Evolutionary conservation across 257 asterid species (phyloP), one percentile per base, ranked within the genome.

Genomic region (Lantana camara): DNA sequence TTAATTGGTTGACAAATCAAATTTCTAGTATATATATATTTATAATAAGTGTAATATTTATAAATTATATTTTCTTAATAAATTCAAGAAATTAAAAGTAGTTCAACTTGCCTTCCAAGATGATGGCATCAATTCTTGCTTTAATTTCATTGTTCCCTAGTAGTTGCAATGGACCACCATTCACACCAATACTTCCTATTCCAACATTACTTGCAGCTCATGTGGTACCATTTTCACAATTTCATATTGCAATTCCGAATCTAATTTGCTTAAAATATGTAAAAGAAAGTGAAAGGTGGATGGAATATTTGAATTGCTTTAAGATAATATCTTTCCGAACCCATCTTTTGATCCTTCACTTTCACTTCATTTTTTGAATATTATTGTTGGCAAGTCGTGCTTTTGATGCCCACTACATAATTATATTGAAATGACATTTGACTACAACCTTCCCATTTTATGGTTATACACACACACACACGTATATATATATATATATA

Each of bases 301-400:
- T 15, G 35, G 47, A 62, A 61, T 42, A 62, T 62, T 60, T 60
- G 56, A 46, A 45, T 61, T 29, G 44, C 41, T 60, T 62, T 46
- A 47, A 46, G 32, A 29, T 48, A 63, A 17, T 63, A 49, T 38
- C 60, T 50, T 64, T 50, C 37, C 13, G 52, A 9, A 9, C 27
- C 45, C 37, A 21, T 37, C 37, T 64, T 51, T 50, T 42, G 60
- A 64, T 51, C 21, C 61, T 51, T 51, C 27, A 37, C 24, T 64
- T 64, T 35, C 23, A 63, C 58, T 63, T 45, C 47, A 19, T 27
- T 62, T 27, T 2, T 5, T 32, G 19, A n/a, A n/a, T 24, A 30
- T 23, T 15, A 30, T 30, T 35, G 38, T 27, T 29, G 30, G 54
- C 32, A 27, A 62, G 56, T 61, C 56, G 15, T 44, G 52, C 0